Evolutionary conservation across 768 basidiomycete species (phyloP).

Genomic region (Serendipita vermifera): DNA sequence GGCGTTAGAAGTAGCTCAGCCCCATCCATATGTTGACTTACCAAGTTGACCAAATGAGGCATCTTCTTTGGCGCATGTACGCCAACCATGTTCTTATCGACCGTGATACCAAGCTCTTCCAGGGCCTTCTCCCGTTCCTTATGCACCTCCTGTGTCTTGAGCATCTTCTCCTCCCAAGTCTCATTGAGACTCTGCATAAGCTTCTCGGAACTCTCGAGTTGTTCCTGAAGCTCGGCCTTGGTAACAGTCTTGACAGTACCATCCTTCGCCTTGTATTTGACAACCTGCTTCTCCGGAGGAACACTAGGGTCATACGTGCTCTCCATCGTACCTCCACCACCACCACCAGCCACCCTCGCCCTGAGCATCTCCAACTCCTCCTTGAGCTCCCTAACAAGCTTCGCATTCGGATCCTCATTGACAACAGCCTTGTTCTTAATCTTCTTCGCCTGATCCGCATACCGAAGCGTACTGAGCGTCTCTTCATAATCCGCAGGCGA

Average conservation of each 20-base stretch:
- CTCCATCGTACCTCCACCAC: slow-evolving; percentile 43
- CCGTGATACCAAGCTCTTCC: slow-evolving; percentile 93
- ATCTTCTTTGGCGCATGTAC: slow-evolving; percentile 99
- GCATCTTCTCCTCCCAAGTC: slow-evolving; percentile 93
- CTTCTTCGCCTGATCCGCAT: slow-evolving; percentile 99
- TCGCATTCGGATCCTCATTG: slow-evolving; percentile 99
- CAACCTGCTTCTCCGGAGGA: slow-evolving; percentile 89
- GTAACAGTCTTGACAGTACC: slow-evolving; percentile 91
- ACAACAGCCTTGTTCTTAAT: slow-evolving; percentile 99
- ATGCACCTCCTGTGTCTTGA: slow-evolving; percentile 85
- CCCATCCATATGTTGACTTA: slow-evolving; percentile 30
- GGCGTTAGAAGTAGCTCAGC: slow-evolving; percentile 3
- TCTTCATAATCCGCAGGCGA: slow-evolving; percentile 98
- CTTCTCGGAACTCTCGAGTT: slow-evolving; percentile 90
- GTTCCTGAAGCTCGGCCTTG: slow-evolving; percentile 94
- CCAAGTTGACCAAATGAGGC: slow-evolving; percentile 88
- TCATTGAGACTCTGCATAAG: slow-evolving; percentile 86
- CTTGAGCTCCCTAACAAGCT: slow-evolving; percentile 95
- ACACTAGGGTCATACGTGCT: slow-evolving; percentile 75
- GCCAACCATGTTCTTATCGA: slow-evolving; percentile 92
- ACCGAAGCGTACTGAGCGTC: slow-evolving; percentile 88
- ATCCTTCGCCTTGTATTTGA: slow-evolving; percentile 85
- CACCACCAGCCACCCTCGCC: slow-evolving; percentile 50
- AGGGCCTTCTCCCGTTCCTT: slow-evolving; percentile 94
- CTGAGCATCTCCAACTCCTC: slow-evolving; percentile 91